These are phyloP conservation scores for Ophiostoma pallidulum DNA, from an alignment of 2,329 filamentous ascomycete species.

Conservation along the genomic window DNA sequence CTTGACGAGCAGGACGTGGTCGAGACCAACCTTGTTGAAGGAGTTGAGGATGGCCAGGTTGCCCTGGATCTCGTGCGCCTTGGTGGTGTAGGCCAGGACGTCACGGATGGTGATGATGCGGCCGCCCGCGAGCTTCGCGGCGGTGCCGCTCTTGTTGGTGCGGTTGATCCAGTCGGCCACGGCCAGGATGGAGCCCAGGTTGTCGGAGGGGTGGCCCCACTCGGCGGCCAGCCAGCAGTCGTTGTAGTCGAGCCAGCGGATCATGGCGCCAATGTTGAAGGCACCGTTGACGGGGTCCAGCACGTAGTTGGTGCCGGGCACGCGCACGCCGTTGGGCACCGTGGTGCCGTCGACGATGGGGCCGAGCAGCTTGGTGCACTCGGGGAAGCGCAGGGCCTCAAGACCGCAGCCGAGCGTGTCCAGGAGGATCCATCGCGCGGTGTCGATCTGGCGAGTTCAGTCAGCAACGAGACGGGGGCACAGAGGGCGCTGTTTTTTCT, in stretches of 20 bases:
- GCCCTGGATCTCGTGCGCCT: slow-evolving; percentile 98
- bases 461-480: background rate
- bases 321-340: slow-evolving; percentile 84
- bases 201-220: slow-evolving; percentile 98
- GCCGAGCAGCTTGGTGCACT: slow-evolving; percentile 90
- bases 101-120: slow-evolving; percentile 85
- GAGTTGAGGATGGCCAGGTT: slow-evolving; percentile 95
- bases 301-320: slow-evolving; percentile 86
- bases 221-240: slow-evolving; percentile 93
- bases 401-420: slow-evolving; percentile 96
- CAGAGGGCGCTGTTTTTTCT: too few species aligned
- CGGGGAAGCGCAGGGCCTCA: slow-evolving; percentile 88
- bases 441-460: slow-evolving; percentile 53
- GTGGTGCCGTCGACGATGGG: slow-evolving; percentile 83
- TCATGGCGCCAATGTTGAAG: slow-evolving; percentile 98
- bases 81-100: slow-evolving; percentile 95
- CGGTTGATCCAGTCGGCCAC: slow-evolving; percentile 97
- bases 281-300: slow-evolving; percentile 92
- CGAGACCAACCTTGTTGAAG: slow-evolving; percentile 95
- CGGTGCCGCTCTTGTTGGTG: slow-evolving; percentile 51
- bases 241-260: slow-evolving; percentile 99
- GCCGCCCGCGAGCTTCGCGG: slow-evolving; percentile 57
- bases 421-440: slow-evolving; percentile 90
- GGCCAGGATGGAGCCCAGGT: slow-evolving; percentile 90
- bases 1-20: slow-evolving; percentile 98